Evolutionary conservation across 2,329 filamentous ascomycete genomes (phyloP).

Genomic region (Venturiaceae sp.): DNA sequence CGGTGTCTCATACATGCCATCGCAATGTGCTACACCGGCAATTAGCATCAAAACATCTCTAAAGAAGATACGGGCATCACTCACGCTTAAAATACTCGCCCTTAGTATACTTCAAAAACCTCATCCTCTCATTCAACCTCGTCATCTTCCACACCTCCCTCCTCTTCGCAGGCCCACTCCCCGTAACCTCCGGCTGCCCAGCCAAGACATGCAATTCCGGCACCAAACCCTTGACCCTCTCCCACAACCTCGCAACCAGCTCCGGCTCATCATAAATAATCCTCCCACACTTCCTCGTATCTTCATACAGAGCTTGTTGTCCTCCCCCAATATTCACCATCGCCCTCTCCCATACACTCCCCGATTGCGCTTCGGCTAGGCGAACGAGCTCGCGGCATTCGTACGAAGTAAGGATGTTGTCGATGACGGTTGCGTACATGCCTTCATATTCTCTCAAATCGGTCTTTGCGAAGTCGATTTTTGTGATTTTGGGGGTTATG

Average conservation of each 20-base stretch:
- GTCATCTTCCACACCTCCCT: conserved; percentile 26
- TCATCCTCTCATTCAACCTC: conserved; percentile 60
- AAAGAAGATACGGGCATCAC: not conserved
- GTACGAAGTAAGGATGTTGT: conserved; percentile 49
- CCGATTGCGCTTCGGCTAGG: conserved; percentile 37
- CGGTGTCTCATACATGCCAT: conserved; percentile 52
- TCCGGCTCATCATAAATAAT: conserved; percentile 64
- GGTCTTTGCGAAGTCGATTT: conserved; percentile 45
- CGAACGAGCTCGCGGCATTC: conserved; percentile 53
- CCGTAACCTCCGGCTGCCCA: conserved; percentile 29
- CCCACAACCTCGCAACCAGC: conserved; percentile 54
- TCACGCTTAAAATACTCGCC: conserved; percentile 59
- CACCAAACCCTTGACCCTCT: conserved; percentile 39
- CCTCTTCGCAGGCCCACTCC: conserved; percentile 17
- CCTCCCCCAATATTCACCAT: conserved; percentile 58
- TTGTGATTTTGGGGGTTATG: conserved; percentile 32
- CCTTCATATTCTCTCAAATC: conserved; percentile 43
- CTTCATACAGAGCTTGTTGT: conserved; percentile 44
- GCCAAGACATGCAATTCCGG: conserved; percentile 37
- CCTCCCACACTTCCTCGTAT: conserved; percentile 60
- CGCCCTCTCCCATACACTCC: conserved; percentile 53
- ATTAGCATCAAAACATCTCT: not conserved
- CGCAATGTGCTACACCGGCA: conserved; percentile 48
- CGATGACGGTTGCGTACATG: conserved; percentile 51
- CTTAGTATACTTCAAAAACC: conserved; percentile 62